phyloP scores from a whole-genome alignment of 805 yeast genomes.

The Yamadazyma insecticola region DNA sequence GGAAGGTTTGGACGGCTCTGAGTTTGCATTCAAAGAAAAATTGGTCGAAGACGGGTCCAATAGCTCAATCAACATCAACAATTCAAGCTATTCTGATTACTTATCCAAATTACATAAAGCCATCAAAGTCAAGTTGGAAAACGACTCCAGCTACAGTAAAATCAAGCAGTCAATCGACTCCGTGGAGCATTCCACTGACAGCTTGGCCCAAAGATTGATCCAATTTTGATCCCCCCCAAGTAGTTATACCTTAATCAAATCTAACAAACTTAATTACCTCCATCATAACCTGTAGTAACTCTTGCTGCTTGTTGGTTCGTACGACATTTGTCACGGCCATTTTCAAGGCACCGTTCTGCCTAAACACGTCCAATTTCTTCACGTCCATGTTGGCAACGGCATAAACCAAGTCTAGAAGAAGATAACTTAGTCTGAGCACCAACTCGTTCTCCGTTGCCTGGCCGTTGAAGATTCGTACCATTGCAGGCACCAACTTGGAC shows the following conservation, averaged over 20 bases:
- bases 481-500: constrained; percentile 14
- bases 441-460: constrained; percentile 24
- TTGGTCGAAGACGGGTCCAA: constrained; percentile 68
- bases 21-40: constrained; percentile 46
- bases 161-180: constrained; percentile 23
- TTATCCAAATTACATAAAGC: constrained; percentile 63
- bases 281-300: constrained; percentile 7
- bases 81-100: constrained; percentile 58
- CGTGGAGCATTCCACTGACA: constrained; percentile 26
- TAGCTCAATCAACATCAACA: constrained; percentile 30
- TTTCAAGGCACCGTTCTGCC: constrained; percentile 3
- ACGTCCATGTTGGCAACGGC: constrained; percentile 6
- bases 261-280: constrained; percentile 10
- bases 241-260: constrained; percentile 3
- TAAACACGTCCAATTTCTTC: constrained; percentile 1
- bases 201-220: constrained; percentile 36
- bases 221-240: constrained; percentile 23
- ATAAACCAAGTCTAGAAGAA: constrained; percentile 10
- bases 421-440: constrained; percentile 21
- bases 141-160: constrained; percentile 32
- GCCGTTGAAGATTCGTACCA: constrained; percentile 17
- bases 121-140: constrained; percentile 49
- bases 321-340: constrained; percentile 1
- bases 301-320: constrained; percentile 3
- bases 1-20: constrained; percentile 59